phyloP scores from a whole-genome alignment of 768 basidiomycete species.

The Melanogaster broomeanus region DNA sequence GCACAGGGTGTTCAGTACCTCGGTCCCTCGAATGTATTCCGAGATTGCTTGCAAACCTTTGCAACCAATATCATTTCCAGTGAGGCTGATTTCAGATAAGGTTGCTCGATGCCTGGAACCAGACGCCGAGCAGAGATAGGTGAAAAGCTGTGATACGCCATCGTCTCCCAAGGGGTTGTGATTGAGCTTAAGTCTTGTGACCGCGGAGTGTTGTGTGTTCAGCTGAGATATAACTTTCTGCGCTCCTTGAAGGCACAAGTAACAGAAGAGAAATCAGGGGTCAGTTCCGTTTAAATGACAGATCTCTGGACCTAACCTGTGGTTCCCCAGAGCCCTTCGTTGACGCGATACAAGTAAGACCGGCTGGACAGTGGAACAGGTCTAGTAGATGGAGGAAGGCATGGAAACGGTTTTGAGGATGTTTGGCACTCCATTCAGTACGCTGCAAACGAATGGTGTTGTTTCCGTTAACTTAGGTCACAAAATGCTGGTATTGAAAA shows the following conservation, averaged over 20 bases:
- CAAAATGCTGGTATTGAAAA: background rate
- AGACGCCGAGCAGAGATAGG: conserved; percentile 49
- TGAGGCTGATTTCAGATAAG: conserved; percentile 57
- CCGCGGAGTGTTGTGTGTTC: conserved; percentile 37
- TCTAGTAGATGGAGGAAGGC: background rate
- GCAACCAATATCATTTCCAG: conserved; percentile 55
- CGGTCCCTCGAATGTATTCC: conserved; percentile 51
- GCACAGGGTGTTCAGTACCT: conserved; percentile 44
- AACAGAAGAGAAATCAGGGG: conserved; percentile 2
- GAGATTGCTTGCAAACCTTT: conserved; percentile 52
- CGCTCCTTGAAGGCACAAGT: conserved; percentile 45
- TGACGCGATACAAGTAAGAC: conserved; percentile 16
- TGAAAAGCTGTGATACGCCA: conserved; percentile 54
- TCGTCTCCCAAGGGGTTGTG: conserved; percentile 61
- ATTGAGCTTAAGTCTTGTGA: conserved; percentile 54
- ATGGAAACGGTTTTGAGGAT: background rate
- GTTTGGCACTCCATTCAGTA: conserved; percentile 17
- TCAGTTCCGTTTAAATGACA: no score
- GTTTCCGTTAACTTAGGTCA: background rate
- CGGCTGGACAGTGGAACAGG: conserved; percentile 13
- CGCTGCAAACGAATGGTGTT: background rate
- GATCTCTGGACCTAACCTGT: conserved; percentile 13
- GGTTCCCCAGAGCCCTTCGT: conserved; percentile 23
- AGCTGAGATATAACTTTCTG: conserved; percentile 51
- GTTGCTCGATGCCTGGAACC: conserved; percentile 44